These are phyloP conservation scores for Barnettozyma populi DNA, from an alignment of 805 yeast species.

Conservation along the genomic window DNA sequence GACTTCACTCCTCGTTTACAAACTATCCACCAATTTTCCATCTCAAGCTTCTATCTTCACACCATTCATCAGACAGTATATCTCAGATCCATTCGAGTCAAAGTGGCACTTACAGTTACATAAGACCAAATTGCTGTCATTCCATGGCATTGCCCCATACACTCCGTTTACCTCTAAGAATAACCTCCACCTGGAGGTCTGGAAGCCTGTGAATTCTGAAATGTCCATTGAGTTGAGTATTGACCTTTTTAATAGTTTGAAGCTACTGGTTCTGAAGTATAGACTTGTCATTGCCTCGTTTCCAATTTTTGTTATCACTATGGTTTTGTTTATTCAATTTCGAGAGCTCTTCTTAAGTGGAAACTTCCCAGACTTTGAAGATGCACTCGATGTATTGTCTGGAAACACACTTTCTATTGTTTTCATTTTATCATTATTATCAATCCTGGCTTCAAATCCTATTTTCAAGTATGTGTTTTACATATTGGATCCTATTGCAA, in stretches of 20 bases:
- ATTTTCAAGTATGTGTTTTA: slow-evolving; percentile 35
- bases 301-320: slow-evolving; percentile 54
- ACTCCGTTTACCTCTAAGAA: slow-evolving; percentile 41
- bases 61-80: slow-evolving; percentile 66
- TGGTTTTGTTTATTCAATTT: slow-evolving; percentile 53
- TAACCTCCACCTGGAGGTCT: slow-evolving; percentile 40
- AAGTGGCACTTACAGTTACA: slow-evolving; percentile 67
- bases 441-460: slow-evolving; percentile 32
- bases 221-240: slow-evolving; percentile 30
- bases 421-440: slow-evolving; percentile 31
- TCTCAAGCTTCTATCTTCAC: slow-evolving; percentile 31
- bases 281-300: slow-evolving; percentile 69
- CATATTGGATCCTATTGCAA: slow-evolving; percentile 48
- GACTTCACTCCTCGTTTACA: slow-evolving; percentile 58
- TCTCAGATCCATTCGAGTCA: slow-evolving; percentile 61
- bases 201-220: slow-evolving; percentile 31
- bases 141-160: slow-evolving; percentile 68
- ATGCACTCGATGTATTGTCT: slow-evolving; percentile 38
- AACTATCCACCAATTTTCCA: slow-evolving; percentile 23
- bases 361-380: slow-evolving; percentile 39
- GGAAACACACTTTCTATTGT: slow-evolving; percentile 24
- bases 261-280: slow-evolving; percentile 67
- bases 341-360: slow-evolving; percentile 33
- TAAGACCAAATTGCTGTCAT: slow-evolving; percentile 33
- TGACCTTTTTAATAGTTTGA: slow-evolving; percentile 56